Base-by-base conservation (phyloP, 495 filamentous ascomycete species). In the Xylona heveae region DNA sequence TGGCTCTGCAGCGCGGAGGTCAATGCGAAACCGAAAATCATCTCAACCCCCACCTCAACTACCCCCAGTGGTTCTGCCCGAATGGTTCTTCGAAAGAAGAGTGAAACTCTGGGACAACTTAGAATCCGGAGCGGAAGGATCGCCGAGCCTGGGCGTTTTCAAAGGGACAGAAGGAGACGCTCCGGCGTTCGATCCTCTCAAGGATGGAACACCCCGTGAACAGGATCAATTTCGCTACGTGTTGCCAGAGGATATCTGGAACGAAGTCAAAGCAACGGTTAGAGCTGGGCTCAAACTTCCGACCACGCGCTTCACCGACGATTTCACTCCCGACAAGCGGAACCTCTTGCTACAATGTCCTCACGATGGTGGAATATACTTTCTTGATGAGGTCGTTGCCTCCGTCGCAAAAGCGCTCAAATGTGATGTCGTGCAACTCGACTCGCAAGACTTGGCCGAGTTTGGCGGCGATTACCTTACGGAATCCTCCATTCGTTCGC, bases 361-460 rank as follows among this genome's bases (percentile, higher is more conserved):
- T 0, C 63, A 63, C 22, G 54, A 62, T 26, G 64, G 69, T 30
- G 62, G 62, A 0, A 59, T 61, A 16, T 43, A 51, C 19, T 66
- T 68, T 34, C 49, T 84, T 23, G 60, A 75, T 34, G 47, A 51
- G 1, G 46, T 78, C 18, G 62, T 78, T 5, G 54, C 64, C 27
- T 53, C 50, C 19, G 50, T 78, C 19, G 75, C 81, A 1, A 44
- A 52, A 7, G 57, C 66, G 12, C 36, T 75, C 8, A 52, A 56
- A 20, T 72, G 83, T n/a, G 78, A 95, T 48, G 45, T 94, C 4
- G 54, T 97, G 21, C 64, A 66, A 15, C 51, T 97, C 9, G 70
- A 76, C 49, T 71, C 82, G 9, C 71, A 77, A 38, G 78, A 82
- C 47, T 61, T 97, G 39, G 77, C 81, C 9, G 61, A 82, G 34